Evolutionary conservation across 192 early-diverging fungal species (phyloP).

Genomic region (Fimicolochytrium jonesii): DNA sequence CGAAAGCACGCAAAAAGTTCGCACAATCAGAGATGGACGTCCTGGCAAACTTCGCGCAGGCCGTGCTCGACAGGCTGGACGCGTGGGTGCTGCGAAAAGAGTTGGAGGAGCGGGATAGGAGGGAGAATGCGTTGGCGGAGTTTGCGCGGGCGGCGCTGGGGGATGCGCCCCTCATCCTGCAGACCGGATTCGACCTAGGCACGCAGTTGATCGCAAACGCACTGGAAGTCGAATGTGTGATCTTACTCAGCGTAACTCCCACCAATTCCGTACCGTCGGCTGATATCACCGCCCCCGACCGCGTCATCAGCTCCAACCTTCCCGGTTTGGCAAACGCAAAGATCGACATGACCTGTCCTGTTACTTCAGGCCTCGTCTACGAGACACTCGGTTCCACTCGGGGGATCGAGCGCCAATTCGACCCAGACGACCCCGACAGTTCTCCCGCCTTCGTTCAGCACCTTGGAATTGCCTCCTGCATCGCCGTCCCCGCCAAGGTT

Average conservation of each 20-base stretch:
- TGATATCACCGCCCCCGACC: neutral
- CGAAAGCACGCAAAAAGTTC: conserved; percentile 33
- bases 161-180: conserved; percentile 9
- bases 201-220: neutral
- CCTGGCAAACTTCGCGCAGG: conserved; percentile 38
- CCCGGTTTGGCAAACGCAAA: neutral
- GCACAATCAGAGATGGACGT: conserved; percentile 19
- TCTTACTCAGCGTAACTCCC: neutral
- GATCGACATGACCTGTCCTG: neutral
- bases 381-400: neutral
- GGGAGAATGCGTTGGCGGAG: conserved; percentile 38
- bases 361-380: neutral
- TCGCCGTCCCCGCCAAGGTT: neutral
- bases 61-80: conserved; percentile 44
- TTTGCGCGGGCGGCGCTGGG: conserved; percentile 21
- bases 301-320: neutral
- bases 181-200: neutral
- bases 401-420: conserved; percentile 4
- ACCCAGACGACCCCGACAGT: neutral
- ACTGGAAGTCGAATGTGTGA: conserved; percentile 13
- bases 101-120: conserved; percentile 38
- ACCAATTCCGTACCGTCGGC: no score
- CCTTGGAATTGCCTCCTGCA: neutral
- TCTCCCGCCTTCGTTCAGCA: neutral
- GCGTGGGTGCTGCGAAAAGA: conserved; percentile 41